These are phyloP conservation scores for Dendrostoma leiphaemia DNA, from an alignment of 2,329 filamentous ascomycete genomes.

Conservation along the genomic window DNA sequence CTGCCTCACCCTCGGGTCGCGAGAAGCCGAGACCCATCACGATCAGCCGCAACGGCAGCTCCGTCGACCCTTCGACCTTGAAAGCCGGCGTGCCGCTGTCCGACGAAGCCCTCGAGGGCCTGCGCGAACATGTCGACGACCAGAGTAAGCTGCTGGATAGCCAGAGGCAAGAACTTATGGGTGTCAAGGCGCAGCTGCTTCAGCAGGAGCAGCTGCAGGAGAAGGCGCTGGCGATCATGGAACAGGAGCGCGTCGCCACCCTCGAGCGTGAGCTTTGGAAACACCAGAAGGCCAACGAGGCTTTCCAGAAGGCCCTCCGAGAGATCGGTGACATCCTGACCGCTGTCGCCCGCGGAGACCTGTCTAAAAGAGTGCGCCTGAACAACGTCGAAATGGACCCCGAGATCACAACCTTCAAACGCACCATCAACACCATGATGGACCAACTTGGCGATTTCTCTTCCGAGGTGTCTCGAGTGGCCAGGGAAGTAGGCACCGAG, in stretches of 20 bases:
- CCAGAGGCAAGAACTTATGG: conserved; percentile 81
- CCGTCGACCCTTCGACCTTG: conserved; percentile 22
- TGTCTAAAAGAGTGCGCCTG: conserved; percentile 95
- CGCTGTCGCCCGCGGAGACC: conserved; percentile 88
- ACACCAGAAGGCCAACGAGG: conserved; percentile 96
- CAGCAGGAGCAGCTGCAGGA: conserved; percentile 85
- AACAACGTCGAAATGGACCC: conserved; percentile 97
- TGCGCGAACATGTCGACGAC: conserved; percentile 88
- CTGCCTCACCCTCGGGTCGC: conserved; percentile 41
- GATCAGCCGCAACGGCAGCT: conserved; percentile 26
- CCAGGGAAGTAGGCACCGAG: conserved; percentile 93
- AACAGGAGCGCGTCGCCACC: conserved; percentile 82
- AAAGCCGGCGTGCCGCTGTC: conserved; percentile 57
- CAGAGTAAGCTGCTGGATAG: conserved; percentile 89
- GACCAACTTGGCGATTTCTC: conserved; percentile 96
- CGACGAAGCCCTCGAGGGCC: conserved; percentile 78
- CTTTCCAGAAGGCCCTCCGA: conserved; percentile 93
- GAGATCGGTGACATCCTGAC: conserved; percentile 98
- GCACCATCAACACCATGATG: conserved; percentile 99
- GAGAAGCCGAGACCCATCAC: conserved; percentile 24
- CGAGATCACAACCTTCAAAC: conserved; percentile 96
- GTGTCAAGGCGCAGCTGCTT: conserved; percentile 80
- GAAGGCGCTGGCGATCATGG: conserved; percentile 76
- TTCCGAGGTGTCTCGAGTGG: conserved; percentile 91
- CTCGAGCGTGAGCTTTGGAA: conserved; percentile 93